A percentile compares a stretch with the other conserved stretches of the same genome.
phyloP scores from a whole-genome alignment of 305 asterid species.

The Fraxinus floribunda region DNA sequence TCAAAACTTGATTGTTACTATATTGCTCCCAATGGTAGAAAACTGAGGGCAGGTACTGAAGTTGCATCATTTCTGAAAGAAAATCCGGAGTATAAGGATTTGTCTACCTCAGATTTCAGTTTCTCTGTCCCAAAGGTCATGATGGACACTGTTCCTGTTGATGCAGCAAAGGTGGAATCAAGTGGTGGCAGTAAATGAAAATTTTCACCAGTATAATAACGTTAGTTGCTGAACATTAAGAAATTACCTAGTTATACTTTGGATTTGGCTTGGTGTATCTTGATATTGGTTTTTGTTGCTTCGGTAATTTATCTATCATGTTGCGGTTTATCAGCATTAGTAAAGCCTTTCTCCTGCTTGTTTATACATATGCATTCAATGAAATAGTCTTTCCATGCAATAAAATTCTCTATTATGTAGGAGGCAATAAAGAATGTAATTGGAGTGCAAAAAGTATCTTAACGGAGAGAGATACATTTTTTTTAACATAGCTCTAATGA shows the following conservation, averaged over 20 bases:
- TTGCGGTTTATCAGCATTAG: background rate
- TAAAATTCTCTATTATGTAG: background rate
- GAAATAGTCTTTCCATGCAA: background rate
- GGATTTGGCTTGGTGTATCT: background rate
- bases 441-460: background rate
- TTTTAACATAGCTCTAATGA: background rate
- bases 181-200: slow-evolving; percentile 12
- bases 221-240: background rate
- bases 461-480: background rate
- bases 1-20: slow-evolving; percentile 53
- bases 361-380: background rate
- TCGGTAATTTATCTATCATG: background rate
- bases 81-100: slow-evolving; percentile 30
- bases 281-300: background rate
- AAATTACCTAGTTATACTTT: background rate
- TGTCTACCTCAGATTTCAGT: slow-evolving; percentile 45
- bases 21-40: slow-evolving; percentile 40
- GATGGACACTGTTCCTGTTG: slow-evolving; percentile 35
- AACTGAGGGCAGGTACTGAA: slow-evolving; percentile 42
- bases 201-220: background rate
- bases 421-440: background rate
- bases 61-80: slow-evolving; percentile 38
- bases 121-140: slow-evolving; percentile 46
- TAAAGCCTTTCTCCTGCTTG: background rate
- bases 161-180: slow-evolving; percentile 12